These are phyloP conservation scores for Draba incana DNA, from an alignment of 345 rosid species.

Conservation along the genomic window DNA sequence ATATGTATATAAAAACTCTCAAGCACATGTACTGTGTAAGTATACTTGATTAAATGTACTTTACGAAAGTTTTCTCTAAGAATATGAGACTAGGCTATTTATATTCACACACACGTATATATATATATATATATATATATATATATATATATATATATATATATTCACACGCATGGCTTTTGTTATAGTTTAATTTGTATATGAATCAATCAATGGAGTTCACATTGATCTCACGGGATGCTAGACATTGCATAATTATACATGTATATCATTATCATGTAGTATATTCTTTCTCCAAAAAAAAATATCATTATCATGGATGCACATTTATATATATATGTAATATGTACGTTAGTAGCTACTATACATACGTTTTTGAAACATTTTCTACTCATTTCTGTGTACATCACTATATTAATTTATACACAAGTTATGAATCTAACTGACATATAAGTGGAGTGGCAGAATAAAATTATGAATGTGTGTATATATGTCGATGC, in stretches of 20 bases:
- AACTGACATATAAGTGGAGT: too few species aligned
- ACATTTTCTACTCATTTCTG: neutral
- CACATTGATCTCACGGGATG: neutral
- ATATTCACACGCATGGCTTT: neutral
- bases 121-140: too few species aligned
- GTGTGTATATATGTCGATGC: constrained; percentile 3
- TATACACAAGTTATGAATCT: too few species aligned
- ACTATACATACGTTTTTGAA: too few species aligned
- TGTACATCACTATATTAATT: neutral
- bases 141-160: too few species aligned
- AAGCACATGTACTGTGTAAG: constrained; percentile 22
- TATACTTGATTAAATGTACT: constrained; percentile 1
- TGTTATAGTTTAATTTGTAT: neutral
- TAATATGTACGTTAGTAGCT: too few species aligned
- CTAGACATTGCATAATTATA: constrained; percentile 5
- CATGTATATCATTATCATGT: neutral
- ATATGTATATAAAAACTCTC: neutral
- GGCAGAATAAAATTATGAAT: neutral
- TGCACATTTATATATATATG: too few species aligned
- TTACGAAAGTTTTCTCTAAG: neutral
- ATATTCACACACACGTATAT: neutral
- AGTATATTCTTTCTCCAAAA: too few species aligned
- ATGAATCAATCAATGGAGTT: neutral
- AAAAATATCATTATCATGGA: too few species aligned
- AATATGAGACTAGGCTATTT: neutral